phyloP scores from a whole-genome alignment of 2,329 filamentous ascomycete genomes.

The Xylariaceae sp. region DNA sequence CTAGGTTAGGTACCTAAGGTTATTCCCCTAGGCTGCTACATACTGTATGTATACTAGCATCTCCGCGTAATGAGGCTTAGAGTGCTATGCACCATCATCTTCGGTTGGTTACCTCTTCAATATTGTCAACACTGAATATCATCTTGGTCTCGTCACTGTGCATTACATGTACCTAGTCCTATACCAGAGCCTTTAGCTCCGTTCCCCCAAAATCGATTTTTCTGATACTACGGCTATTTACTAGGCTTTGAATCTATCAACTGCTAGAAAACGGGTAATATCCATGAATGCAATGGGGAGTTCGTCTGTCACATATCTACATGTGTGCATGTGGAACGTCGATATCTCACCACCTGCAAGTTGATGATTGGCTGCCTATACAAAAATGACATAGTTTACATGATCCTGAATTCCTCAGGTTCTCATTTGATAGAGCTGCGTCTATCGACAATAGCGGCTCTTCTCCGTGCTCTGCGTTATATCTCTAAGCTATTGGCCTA shows the following conservation, averaged over 20 bases:
- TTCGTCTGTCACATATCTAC: not conserved
- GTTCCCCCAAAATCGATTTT: not conserved
- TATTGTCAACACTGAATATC: not conserved
- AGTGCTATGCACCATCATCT: not conserved
- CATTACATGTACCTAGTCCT: not conserved
- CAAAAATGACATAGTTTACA: not conserved
- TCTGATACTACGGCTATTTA: not conserved
- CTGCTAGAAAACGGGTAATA: too few species aligned
- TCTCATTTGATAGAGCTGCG: not conserved
- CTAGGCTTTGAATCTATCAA: not conserved
- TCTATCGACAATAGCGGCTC: too few species aligned
- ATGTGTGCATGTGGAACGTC: not conserved
- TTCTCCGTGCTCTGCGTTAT: not conserved
- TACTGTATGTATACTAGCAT: too few species aligned
- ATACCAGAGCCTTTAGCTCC: not conserved
- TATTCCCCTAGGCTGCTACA: too few species aligned
- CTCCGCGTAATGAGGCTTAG: not conserved
- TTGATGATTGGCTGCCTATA: not conserved
- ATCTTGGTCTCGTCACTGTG: not conserved
- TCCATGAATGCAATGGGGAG: not conserved
- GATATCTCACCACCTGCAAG: not conserved
- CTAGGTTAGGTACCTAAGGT: too few species aligned
- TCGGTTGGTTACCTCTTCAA: too few species aligned
- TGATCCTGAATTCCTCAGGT: not conserved
- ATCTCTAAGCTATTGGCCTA: not conserved